These are phyloP conservation scores for Penicillium sp. DNA, from an alignment of 2,329 filamentous ascomycete genomes.

Conservation along the genomic window DNA sequence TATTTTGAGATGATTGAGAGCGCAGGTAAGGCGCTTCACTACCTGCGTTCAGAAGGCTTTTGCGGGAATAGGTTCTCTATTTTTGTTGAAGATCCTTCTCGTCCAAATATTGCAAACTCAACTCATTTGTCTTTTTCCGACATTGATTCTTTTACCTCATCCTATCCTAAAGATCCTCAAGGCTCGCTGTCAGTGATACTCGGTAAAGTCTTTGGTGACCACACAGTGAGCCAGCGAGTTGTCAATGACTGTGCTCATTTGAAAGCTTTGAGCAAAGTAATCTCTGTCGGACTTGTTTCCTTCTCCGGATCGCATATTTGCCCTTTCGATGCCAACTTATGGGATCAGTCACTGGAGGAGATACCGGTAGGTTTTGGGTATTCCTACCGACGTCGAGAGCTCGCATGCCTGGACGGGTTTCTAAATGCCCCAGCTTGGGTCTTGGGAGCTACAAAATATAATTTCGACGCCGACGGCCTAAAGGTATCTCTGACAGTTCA, in stretches of 20 bases:
- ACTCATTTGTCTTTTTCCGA: neutral
- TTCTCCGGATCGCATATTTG: slow-evolving; percentile 16
- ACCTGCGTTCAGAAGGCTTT: neutral
- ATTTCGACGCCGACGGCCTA: neutral
- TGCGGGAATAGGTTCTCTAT: neutral
- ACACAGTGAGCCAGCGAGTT: too few species aligned
- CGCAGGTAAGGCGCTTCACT: neutral
- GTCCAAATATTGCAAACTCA: neutral
- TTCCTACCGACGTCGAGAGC: slow-evolving; percentile 1
- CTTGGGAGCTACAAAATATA: neutral
- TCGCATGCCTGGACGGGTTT: slow-evolving; percentile 15
- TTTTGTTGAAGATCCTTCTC: neutral
- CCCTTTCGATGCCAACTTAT: slow-evolving; percentile 8
- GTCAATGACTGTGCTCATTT: neutral
- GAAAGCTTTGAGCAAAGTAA: slow-evolving; percentile 40
- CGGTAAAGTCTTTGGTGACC: neutral
- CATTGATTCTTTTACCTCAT: neutral
- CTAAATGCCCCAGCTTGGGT: slow-evolving; percentile 12
- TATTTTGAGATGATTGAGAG: neutral
- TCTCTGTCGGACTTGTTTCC: slow-evolving; percentile 22
- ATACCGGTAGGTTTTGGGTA: slow-evolving; percentile 2
- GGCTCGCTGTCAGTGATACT: neutral
- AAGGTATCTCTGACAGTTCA: slow-evolving; percentile 13
- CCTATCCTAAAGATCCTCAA: neutral
- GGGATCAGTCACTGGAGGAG: neutral